Base-by-base conservation (phyloP, 1,284 basidiomycete species). In the Kalmanozyma brasiliensis region DNA sequence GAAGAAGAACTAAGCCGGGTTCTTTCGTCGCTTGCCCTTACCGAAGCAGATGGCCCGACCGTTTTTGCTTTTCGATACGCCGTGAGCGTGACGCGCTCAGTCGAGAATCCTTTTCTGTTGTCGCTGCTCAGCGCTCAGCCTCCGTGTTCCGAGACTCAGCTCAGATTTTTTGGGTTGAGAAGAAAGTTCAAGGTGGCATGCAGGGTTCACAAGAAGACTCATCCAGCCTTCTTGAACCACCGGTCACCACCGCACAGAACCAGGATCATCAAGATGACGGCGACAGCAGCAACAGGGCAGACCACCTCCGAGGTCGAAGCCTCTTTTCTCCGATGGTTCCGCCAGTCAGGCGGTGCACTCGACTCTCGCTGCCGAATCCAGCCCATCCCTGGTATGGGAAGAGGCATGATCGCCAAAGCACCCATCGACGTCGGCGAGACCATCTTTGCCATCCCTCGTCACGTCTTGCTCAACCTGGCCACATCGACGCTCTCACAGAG, bases 371-470 rank as follows among this genome's bases (percentile, higher is more conserved):
- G 82, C 85, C 85, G 32, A 82, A 89, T 71, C 81, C 84, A 34
- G 81, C 84, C 44, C 85, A 90, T 79, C 84, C 86, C 36, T 2
- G 85, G 82, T 2, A 86, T 85, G 73, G 91, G 91, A 20, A 86
- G 90, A 20, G 91, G 91, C 20, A 89, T 87, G 4, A 78, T 91
- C 34, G 92, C 92, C 0, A 80, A 89, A 22, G 83, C 85, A 64
- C 87, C 92, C 77, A 88, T 94, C 62, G 85, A 88, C 44, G 91
- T 89, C 84, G 89, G 87, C 32, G 85, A 89, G 53, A 86, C 88
- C 0, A 84, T 98, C 8, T 97, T 98, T 83, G 87, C 88, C 2
- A 88, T 98, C 13, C 94, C 95, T 0, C 88, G 92, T 11, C 79
- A 85, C 9, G 79, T 93, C 38, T 88, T 92, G 1, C 86, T 98